Evolutionary conservation across 2,329 filamentous ascomycete species (phyloP).

Genomic region (Aspergillus calidoustus): DNA sequence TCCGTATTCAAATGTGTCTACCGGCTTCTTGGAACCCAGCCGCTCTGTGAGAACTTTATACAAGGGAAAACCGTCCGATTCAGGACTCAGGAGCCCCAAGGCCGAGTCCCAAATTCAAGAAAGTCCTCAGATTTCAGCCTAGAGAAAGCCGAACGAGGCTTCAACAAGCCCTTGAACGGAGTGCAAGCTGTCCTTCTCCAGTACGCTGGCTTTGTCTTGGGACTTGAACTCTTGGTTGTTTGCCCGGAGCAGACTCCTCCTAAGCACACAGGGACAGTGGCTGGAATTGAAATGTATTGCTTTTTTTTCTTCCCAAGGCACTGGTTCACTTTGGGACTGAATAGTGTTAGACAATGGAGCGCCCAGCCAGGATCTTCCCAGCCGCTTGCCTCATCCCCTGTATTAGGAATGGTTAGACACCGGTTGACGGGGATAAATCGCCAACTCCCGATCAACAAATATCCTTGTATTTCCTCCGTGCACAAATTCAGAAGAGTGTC

Average conservation of each 20-base stretch:
- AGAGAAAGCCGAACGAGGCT: constrained; percentile 1
- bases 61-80: not conserved
- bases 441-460: not conserved
- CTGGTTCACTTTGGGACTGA: not conserved
- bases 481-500: too few relatives aligned
- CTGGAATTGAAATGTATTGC: not conserved
- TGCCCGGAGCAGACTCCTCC: constrained; percentile 2
- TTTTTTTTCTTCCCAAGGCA: not conserved
- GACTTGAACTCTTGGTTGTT: not conserved
- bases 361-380: constrained; percentile 1
- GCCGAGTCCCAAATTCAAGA: not conserved
- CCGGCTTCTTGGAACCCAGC: not conserved
- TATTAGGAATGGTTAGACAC: not conserved
- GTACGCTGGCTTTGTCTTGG: too few relatives aligned
- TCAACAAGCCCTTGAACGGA: not conserved
- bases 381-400: not conserved
- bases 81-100: not conserved
- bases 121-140: not conserved
- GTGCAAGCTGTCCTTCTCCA: too few relatives aligned
- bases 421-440: not conserved
- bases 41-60: not conserved
- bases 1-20: not conserved
- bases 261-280: not conserved
- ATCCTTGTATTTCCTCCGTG: not conserved
- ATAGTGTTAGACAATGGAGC: not conserved